These are phyloP conservation scores for Plasmodium cynomolgi DNA, from an alignment of 169 alveolate genomes.

Conservation along the genomic window DNA sequence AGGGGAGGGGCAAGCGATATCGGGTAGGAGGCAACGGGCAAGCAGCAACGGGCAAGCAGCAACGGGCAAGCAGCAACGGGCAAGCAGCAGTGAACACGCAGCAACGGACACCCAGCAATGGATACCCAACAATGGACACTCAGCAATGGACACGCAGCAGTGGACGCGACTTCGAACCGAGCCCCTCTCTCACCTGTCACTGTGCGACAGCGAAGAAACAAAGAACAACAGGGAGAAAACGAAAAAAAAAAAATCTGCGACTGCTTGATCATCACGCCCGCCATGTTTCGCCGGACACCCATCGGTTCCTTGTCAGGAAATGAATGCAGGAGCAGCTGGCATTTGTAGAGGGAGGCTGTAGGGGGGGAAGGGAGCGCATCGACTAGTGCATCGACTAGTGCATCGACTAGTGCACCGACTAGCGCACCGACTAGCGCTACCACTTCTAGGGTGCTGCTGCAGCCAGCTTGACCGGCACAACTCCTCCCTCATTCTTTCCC, in stretches of 20 bases:
- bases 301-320: not conserved
- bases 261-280: constrained; percentile 31
- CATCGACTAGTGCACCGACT: not conserved
- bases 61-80: not conserved
- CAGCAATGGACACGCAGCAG: not conserved
- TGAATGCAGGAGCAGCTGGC: constrained; percentile 11
- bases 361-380: not conserved
- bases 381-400: not conserved
- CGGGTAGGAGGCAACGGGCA: not conserved
- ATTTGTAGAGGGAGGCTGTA: constrained; percentile 47
- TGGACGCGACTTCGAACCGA: not conserved
- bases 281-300: not conserved
- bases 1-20: not conserved
- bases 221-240: constrained; percentile 45
- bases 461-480: not conserved
- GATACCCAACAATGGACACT: not conserved
- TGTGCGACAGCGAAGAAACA: constrained; percentile 37
- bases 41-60: not conserved
- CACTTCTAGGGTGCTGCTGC: not conserved
- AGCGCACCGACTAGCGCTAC: not conserved
- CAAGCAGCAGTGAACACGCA: not conserved
- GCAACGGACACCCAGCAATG: not conserved
- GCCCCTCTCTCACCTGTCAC: constrained; percentile 25
- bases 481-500: not conserved
- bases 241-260: constrained; percentile 41